Conservation (phyloP, 2,329 filamentous ascomycete genomes). For the Beauveria sp. region DNA sequence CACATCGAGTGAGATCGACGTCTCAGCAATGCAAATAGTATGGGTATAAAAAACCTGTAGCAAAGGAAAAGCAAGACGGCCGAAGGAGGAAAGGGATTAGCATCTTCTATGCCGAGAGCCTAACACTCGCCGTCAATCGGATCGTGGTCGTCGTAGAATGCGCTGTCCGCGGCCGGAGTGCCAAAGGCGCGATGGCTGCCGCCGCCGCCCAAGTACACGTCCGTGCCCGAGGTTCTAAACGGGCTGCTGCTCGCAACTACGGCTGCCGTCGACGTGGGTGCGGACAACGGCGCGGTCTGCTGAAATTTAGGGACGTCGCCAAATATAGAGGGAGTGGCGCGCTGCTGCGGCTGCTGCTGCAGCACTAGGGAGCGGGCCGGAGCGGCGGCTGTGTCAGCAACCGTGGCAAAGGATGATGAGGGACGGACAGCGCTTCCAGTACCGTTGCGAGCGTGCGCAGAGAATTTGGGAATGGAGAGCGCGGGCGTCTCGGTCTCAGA, state of each 20-base stretch:
- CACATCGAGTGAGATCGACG: not conserved
- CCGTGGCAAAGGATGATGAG: constrained; percentile 17
- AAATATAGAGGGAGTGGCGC: not conserved
- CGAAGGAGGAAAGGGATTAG: not conserved
- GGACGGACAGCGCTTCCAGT: not conserved
- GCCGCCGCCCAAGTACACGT: constrained; percentile 12
- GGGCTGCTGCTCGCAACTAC: not conserved
- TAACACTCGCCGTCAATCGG: constrained; percentile 30
- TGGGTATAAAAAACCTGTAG: not conserved
- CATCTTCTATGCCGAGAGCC: not conserved
- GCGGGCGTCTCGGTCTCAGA: constrained; percentile 14
- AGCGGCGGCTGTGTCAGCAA: not conserved
- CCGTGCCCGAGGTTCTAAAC: constrained; percentile 11
- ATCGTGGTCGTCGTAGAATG: constrained; percentile 17
- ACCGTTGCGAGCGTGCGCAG: not conserved
- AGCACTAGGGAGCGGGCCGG: not conserved
- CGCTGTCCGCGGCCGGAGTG: not conserved
- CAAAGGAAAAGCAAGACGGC: not conserved
- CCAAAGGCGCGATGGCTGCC: not conserved
- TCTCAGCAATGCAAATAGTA: not conserved
- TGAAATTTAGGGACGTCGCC: not conserved
- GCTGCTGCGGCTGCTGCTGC: not conserved
- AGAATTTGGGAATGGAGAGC: not conserved
- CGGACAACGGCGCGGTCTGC: not conserved
- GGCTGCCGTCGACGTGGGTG: not conserved